These are phyloP conservation scores for Funneliformis mosseae DNA, from an alignment of 192 early-diverging fungal genomes.

Conservation along the genomic window DNA sequence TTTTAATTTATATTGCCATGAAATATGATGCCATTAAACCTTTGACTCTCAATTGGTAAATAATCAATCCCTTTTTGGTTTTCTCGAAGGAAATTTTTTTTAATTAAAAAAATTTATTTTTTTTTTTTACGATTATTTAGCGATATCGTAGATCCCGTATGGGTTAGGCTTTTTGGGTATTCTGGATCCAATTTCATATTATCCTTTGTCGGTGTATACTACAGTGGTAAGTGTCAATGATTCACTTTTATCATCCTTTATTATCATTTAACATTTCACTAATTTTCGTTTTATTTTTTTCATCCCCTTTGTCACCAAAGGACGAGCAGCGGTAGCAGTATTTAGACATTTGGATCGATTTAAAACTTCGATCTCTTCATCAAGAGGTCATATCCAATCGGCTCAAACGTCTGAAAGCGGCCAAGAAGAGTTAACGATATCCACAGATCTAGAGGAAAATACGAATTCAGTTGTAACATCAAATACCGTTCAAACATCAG, in stretches of 20 bases:
- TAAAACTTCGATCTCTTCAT: neutral
- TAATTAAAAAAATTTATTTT: neutral
- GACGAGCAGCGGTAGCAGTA: neutral
- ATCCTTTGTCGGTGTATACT: neutral
- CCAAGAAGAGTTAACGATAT: no score
- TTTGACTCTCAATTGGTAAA: neutral
- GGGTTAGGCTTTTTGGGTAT: neutral
- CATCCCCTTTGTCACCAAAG: neutral
- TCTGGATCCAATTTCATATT: neutral
- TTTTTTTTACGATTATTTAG: neutral
- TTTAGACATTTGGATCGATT: neutral
- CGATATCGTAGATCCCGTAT: neutral
- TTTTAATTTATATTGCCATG: neutral
- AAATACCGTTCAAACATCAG: neutral
- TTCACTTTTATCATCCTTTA: neutral
- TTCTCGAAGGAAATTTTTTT: neutral
- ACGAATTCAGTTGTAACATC: neutral
- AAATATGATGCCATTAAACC: neutral
- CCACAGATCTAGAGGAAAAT: neutral
- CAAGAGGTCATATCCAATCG: no score
- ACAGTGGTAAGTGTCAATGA: neutral
- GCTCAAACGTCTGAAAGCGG: no score
- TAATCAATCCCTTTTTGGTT: neutral
- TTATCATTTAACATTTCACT: no score
- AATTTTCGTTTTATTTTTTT: no score